Evolutionary conservation across 2,329 filamentous ascomycete genomes (phyloP).

Genomic region (Colletotrichum melonis): DNA sequence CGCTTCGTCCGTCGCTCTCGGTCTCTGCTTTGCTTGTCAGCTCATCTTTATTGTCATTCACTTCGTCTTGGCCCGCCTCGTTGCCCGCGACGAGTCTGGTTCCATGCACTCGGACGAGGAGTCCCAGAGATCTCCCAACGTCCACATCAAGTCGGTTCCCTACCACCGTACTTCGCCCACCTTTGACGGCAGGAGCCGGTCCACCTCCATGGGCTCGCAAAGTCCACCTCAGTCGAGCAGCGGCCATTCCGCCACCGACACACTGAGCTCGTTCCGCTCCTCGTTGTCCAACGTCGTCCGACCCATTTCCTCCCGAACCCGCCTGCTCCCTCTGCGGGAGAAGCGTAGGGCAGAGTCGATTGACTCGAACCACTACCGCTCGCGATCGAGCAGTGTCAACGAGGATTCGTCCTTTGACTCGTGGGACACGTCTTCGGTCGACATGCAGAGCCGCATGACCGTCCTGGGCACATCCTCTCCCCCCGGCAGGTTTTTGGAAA

Average conservation of each 20-base stretch:
- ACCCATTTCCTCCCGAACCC: constrained; percentile 67
- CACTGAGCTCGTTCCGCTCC: constrained; percentile 59
- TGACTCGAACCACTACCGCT: constrained; percentile 54
- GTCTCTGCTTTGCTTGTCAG: constrained; percentile 58
- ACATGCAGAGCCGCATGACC: constrained; percentile 69
- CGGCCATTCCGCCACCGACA: constrained; percentile 57
- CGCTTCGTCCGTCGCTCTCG: constrained; percentile 57
- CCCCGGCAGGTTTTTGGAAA: constrained; percentile 70
- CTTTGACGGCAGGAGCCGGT: constrained; percentile 30
- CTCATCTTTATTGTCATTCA: constrained; percentile 59
- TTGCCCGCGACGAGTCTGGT: constrained; percentile 41
- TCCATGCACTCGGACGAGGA: constrained; percentile 48
- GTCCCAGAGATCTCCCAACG: constrained; percentile 43
- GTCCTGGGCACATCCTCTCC: constrained; percentile 62
- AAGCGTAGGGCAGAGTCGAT: constrained; percentile 59
- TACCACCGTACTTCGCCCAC: constrained; percentile 58
- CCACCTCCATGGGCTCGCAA: constrained; percentile 49
- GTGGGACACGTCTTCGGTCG: constrained; percentile 79
- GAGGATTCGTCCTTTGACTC: constrained; percentile 76
- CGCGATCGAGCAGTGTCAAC: constrained; percentile 48
- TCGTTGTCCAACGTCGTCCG: constrained; percentile 62
- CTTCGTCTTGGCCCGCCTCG: constrained; percentile 52
- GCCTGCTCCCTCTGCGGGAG: constrained; percentile 59
- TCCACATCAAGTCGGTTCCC: constrained; percentile 63
- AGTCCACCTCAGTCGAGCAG: constrained; percentile 58